Evolutionary conservation across 306 rosid genomes (phyloP), one percentile per base, ranked within the genome.

Genomic region (Sechiopsis laciniata): DNA sequence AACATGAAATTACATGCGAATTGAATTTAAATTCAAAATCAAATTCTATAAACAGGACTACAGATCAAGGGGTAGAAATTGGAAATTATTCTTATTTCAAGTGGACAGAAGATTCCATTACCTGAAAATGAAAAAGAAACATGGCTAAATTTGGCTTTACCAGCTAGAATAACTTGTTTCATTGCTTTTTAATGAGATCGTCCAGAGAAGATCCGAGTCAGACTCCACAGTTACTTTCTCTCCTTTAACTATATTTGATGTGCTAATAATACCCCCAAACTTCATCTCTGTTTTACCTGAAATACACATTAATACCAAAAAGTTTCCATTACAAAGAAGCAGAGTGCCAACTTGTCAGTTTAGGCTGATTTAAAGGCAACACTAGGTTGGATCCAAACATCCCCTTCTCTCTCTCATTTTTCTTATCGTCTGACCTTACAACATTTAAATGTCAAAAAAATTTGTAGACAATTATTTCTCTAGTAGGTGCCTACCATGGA

Each of bases 171-270:
- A 11, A 59, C 70, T 76, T 77, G 10, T 72, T 78, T 71, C 74
- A 76, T 78, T 9, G 81, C 82, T 79, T 85, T 84, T 95, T 88
- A 69, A 91, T 78, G 92, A 88, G 73, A 89, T 84, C 29, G 99
- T 95, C 99, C 97, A 95, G 14, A 95, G 91, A 76, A 95, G 97
- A 88, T 95, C 96, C 13, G 99, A 62, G 81, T 89, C 96, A 21
- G 99, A 95, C 75, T 77, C 88, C 61, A 91, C 97, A 29, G 91
- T 85, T 53, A 91, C 79, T 76, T 80, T 83, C 59, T 89, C 99
- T 37, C 72, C 92, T 67, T 82, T 77, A 46, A 87, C 92, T 14
- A 89, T 74, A 80, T 91, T 95, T 69, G 97, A 91, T 65, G 97
- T 91, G 80, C 99, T 91, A 51, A 95, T 10, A 40, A 95, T 77